Evolutionary conservation across 23 red algal genomes (phyloP).

Genomic region (Cyanidioschyzon merolae): DNA sequence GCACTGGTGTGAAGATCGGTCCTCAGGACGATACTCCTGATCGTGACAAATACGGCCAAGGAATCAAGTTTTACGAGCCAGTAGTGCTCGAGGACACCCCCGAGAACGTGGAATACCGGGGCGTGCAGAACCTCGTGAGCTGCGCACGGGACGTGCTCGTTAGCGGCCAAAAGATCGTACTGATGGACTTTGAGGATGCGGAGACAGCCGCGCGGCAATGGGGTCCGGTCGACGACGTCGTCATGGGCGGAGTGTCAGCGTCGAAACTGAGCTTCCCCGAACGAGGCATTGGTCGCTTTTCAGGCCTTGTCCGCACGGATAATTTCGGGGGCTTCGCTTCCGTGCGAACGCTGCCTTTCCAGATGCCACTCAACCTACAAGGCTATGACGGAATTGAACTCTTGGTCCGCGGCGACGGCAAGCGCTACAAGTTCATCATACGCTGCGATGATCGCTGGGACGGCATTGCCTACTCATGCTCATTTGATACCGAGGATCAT

Average conservation of each 20-base stretch:
- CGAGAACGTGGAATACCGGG: constrained; percentile 74
- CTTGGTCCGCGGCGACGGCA: constrained; percentile 65
- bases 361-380: constrained; percentile 37
- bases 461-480: constrained; percentile 52
- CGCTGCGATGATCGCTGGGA: constrained; percentile 88
- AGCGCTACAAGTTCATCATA: constrained; percentile 94
- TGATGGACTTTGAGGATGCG: constrained; percentile 29
- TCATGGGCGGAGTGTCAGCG: constrained; percentile 83
- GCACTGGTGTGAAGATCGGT: constrained; percentile 55
- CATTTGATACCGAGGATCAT: constrained; percentile 47
- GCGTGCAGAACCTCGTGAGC: constrained; percentile 41
- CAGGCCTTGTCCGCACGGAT: constrained; percentile 37
- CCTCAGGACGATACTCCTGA: constrained; percentile 48
- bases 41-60: constrained; percentile 61
- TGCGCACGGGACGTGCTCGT: not conserved
- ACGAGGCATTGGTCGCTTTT: constrained; percentile 30
- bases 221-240: constrained; percentile 86
- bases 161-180: not conserved
- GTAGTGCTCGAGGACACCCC: constrained; percentile 50
- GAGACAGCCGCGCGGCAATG: constrained; percentile 25
- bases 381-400: constrained; percentile 54
- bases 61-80: constrained; percentile 62
- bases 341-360: constrained; percentile 54
- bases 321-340: constrained; percentile 87
- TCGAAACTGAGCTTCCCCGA: not conserved